Base-by-base conservation (phyloP, 164 flowering plant species). In the Annona cherimola region DNA sequence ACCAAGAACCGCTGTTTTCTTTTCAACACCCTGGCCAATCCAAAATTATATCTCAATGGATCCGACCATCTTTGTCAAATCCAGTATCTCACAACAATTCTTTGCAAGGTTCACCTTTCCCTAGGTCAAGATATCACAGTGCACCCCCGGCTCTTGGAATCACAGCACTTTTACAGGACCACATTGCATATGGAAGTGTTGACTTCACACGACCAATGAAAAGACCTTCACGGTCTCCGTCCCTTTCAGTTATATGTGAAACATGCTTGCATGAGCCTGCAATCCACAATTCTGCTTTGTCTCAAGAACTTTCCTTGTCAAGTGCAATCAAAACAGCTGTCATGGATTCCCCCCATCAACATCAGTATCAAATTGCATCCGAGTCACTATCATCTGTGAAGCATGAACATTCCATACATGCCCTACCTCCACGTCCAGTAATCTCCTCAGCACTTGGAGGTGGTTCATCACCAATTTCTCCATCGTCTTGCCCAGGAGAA, bases 121-220 rank as follows among this genome's bases (percentile, higher is more conserved):
- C 92, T 20, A 64, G 81, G 54, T 82, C 90, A 71, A 84, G 90
- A 80, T 89, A 85, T 72, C 87, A 86, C 45, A 85, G 89, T 82
- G 86, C 91, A 78, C 89, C 90, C 42, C 88, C 95, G 2, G 77
- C 79, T 71, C 85, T 92, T 73, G 95, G 96, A 35, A 92, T 91
- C 66, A 86, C 93, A 26, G 88, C 91, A 78, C 78, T 90, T 41
- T 79, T 92, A 79, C 90, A 90, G 64, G 83, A 81, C 62, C 78
- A 79, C 68, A 69, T 67, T 69, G 71, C 76, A 45, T 73, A 64
- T 68, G 69, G 65, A 70, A 76, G 63, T 69, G 35, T 65, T 40
- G 83, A 81, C 61, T 73, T 65, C 44, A 18, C 77, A 46, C 69
- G 59, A 57, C 39, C 42, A 2, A 61, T 55, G 66, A 65, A 72